Base-by-base conservation (phyloP, 169 alveolate species). In the Plasmodium vinckei region DNA sequence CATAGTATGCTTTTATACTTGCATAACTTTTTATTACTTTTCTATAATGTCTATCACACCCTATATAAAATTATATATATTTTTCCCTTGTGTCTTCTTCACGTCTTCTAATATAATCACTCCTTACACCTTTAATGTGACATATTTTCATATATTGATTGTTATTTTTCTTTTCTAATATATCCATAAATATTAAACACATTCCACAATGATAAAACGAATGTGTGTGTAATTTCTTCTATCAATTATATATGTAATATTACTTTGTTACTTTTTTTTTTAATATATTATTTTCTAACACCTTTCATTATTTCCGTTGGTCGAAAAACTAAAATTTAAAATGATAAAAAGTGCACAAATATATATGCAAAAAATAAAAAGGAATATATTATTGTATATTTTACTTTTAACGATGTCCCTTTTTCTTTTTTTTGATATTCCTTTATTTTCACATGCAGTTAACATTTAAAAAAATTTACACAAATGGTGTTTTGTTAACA, bases 241-340 rank as follows among this genome's bases (percentile, higher is more conserved):
- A 5, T 33, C 42, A 33, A 4, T 33, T 33, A 33, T 33, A 33
- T 27, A 27, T 33, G 5, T 33, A 33, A 33, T 33, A 33, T 33
- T 33, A 33, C 3, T 33, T 33, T 33, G 42, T 33, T 33, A 33
- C 25, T 56, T 72, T 72, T 39, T n/a, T 72, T 72, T 21, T 53
- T 33, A 25, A 56, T 72, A 21, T 72, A 42, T 33, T 53, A 72
- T 53, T 72, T 53, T 72, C 19, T 39, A 54, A 13, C 64, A 56
- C 63, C n/a, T 69, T 69, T 47, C 77, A 69, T 47, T 69, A 69
- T 23, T 69, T 49, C 73, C 39, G 15, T 39, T 49, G 39, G 13
- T n/a, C 59, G 73, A 12, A n/a, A 33, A 39, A 6, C 57, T 65
- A 49, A 25, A 33, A n/a, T 39, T 9, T 65, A 65, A 12, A 47